phyloP scores from a whole-genome alignment of 495 filamentous ascomycete genomes.

The Penicillium samsonianum region DNA sequence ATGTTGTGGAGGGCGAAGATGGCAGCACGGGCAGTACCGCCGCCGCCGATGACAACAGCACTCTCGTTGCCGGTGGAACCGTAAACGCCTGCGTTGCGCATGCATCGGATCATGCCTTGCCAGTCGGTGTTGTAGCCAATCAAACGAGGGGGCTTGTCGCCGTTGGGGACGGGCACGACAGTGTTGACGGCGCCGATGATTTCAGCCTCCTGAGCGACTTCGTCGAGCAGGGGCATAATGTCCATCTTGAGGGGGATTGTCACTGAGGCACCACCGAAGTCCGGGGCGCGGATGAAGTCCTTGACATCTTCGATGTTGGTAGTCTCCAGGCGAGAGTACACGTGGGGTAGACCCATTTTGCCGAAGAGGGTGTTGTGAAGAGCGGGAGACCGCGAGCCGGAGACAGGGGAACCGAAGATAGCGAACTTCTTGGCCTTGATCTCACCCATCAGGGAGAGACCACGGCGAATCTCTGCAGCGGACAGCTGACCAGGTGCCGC shows the following conservation, averaged over 20 bases:
- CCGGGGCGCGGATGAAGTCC: conserved; percentile 64
- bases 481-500: conserved; percentile 94
- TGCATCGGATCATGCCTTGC: conserved; percentile 82
- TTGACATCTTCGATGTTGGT: conserved; percentile 62
- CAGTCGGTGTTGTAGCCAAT: conserved; percentile 95
- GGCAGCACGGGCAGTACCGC: conserved; percentile 89
- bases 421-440: conserved; percentile 77
- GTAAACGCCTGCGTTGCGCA: conserved; percentile 69
- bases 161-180: conserved; percentile 59
- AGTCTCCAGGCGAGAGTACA: conserved; percentile 82
- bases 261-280: conserved; percentile 91
- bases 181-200: conserved; percentile 96
- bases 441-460: conserved; percentile 75
- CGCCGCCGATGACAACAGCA: conserved; percentile 76
- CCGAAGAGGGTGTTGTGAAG: conserved; percentile 86
- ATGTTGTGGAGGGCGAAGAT: conserved; percentile 86
- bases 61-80: conserved; percentile 39
- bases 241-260: conserved; percentile 95
- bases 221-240: conserved; percentile 79
- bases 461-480: conserved; percentile 81
- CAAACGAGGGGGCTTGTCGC: conserved; percentile 52
- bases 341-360: conserved; percentile 79
- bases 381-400: conserved; percentile 76
- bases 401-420: conserved; percentile 83
- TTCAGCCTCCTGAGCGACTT: conserved; percentile 72